Percentiles rank a stretch among this genome's conserved stretches.
Conservation (phyloP, 345 rosid species). For the Stellera chamaejasme region DNA sequence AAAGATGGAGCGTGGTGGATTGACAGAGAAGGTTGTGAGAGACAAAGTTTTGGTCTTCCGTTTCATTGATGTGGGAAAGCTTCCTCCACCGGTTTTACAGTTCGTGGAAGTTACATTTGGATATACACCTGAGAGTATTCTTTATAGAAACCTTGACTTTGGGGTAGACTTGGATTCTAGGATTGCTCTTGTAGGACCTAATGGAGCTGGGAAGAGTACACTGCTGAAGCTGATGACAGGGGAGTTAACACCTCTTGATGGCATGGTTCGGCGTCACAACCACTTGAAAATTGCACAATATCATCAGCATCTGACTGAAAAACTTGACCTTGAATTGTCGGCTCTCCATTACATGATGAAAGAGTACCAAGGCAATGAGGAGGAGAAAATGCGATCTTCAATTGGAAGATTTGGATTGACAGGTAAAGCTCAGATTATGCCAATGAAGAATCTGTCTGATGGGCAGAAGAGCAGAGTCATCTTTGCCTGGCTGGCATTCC, state of each 20-base stretch:
- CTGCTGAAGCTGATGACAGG: conserved; percentile 98
- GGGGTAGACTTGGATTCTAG: conserved; percentile 97
- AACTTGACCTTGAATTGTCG: conserved; percentile 75
- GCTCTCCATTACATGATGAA: conserved; percentile 81
- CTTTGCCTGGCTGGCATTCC: conserved; percentile 90
- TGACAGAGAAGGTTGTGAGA: conserved; percentile 70
- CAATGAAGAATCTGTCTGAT: conserved; percentile 94
- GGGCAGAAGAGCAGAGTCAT: conserved; percentile 96
- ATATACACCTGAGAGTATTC: conserved; percentile 71
- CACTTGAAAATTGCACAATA: conserved; percentile 90
- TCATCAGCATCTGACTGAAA: conserved; percentile 95
- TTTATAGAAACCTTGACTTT: conserved; percentile 84
- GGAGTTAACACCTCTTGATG: conserved; percentile 71
- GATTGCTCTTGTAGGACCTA: conserved; percentile 92
- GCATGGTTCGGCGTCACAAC: conserved; percentile 97
- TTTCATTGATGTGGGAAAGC: conserved; percentile 90
- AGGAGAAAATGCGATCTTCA: conserved; percentile 93
- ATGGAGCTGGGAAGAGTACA: conserved; percentile 98
- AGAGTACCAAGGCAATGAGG: conserved; percentile 92
- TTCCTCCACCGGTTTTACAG: conserved; percentile 97
- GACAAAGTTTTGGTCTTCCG: conserved; percentile 84
- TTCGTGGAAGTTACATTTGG: conserved; percentile 94
- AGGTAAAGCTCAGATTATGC: conserved; percentile 97
- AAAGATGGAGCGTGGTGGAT: conserved; percentile 99
- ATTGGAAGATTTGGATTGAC: conserved; percentile 85